Evolutionary conservation across 2,329 filamentous ascomycete genomes (phyloP).

Genomic region (Chaetomium globosum): DNA sequence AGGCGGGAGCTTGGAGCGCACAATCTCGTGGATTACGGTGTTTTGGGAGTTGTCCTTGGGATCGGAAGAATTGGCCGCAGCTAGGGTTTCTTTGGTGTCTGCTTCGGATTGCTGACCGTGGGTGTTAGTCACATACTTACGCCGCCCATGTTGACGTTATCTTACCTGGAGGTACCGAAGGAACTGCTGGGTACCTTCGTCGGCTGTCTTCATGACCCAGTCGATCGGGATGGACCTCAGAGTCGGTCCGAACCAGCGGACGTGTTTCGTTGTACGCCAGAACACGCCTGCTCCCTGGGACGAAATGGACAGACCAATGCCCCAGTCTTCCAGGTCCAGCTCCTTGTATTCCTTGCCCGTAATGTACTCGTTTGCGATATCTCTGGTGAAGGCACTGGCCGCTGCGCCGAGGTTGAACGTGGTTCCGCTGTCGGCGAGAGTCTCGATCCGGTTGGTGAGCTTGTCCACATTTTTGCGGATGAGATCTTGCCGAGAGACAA

Average conservation of each 20-base stretch:
- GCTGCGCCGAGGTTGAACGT: slow-evolving; percentile 25
- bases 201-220: background rate
- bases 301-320: slow-evolving; percentile 20
- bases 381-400: slow-evolving; percentile 26
- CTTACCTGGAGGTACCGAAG: background rate
- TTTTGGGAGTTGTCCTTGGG: background rate
- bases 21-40: background rate
- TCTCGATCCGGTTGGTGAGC: background rate
- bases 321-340: slow-evolving; percentile 29
- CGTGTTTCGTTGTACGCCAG: slow-evolving; percentile 33
- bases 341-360: slow-evolving; percentile 26
- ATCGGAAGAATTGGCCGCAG: background rate
- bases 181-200: background rate
- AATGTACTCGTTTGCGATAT: slow-evolving; percentile 30
- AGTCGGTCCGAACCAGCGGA: slow-evolving; percentile 30
- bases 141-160: no score
- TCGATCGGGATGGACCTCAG: slow-evolving; percentile 26
- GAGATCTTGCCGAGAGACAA: slow-evolving; percentile 5
- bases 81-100: background rate
- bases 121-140: background rate
- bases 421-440: background rate
- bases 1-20: background rate
- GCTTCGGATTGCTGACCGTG: background rate
- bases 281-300: slow-evolving; percentile 21
- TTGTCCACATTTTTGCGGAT: slow-evolving; percentile 5